Evolutionary conservation across 768 basidiomycete genomes (phyloP), one percentile per base, ranked within the genome.

Genomic region (Dentipellis fragilis): DNA sequence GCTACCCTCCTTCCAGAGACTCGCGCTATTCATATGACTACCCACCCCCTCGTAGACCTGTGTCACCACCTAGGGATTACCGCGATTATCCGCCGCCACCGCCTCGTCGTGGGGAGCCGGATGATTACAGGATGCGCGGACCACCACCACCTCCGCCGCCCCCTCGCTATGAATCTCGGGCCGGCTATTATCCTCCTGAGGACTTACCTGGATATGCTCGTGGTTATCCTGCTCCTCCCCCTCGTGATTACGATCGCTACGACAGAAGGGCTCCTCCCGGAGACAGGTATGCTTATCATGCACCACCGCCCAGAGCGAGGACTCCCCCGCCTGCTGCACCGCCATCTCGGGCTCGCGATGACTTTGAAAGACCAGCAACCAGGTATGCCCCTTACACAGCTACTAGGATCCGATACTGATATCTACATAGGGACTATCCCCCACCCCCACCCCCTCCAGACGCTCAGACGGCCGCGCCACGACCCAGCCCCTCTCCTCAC

Each of bases 111-210:
- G 79, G 84, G 56, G 86, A 90, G 49, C 76, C 80, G 62, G 86
- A 91, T 61, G 89, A 90, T 50, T 84, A 81, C 60, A 76, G 83
- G 63, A 63, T 67, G 62, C 76, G 84, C 48, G 85, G 78, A 55
- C 68, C 75, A 54, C 70, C 72, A 17, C 67, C 80, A 23, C 73
- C 72, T n/a, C 67, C 80, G 29, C 73, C 72, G n/a, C 70, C 78
- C 54, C 78, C 83, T 60, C 75, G 79, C 60, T 75, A 81, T 57
- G 78, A 80, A 10, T 56, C 69, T 46, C 80, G 87, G 49, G 77
- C 68, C 37, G 68, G 65, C 29, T 73, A 73, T 58, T 73, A 73
- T 58, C 63, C 67, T 49, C 59, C 70, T 54, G 75, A 76, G 52
- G 72, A 83, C n/a, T 68, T 68, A 36, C 63, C 67, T 61, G 80